Conservation (phyloP, 305 asterid species). For the Striga hermonthica region DNA sequence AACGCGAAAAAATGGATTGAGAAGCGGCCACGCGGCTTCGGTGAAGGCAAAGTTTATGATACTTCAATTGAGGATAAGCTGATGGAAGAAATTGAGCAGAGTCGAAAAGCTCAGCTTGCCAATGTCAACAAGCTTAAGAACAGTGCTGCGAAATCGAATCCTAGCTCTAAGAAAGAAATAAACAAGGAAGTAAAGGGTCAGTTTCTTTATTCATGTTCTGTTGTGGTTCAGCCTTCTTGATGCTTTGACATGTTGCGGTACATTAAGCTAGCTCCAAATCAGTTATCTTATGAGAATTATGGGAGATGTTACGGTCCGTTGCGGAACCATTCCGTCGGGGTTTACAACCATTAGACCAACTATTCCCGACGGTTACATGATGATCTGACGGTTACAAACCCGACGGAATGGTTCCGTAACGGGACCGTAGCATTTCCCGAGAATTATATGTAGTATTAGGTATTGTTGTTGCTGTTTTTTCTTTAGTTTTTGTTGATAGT, state of each 20-base stretch:
- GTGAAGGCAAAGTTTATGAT: constrained; percentile 84
- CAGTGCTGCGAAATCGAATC: constrained; percentile 27
- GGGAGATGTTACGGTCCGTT: no score
- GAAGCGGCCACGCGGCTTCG: constrained; percentile 79
- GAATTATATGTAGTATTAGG: no score
- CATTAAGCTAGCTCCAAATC: no score
- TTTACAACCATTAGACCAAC: no score
- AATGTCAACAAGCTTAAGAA: constrained; percentile 68
- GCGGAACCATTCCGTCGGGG: no score
- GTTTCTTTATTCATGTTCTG: neutral
- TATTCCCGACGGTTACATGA: no score
- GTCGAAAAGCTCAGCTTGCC: constrained; percentile 73
- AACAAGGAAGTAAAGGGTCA: constrained; percentile 56
- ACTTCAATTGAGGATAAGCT: constrained; percentile 81
- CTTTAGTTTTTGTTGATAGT: no score
- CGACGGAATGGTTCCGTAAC: no score
- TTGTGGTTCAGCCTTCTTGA: neutral
- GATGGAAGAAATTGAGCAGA: constrained; percentile 78
- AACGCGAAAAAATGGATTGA: constrained; percentile 70
- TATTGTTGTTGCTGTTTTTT: no score
- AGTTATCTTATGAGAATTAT: no score
- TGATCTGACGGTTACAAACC: no score
- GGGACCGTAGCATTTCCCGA: no score
- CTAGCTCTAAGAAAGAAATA: constrained; percentile 38
- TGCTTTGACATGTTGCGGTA: neutral